Percentiles rank a stretch among this genome's conserved stretches.
Conservation (phyloP, 805 yeast genomes). For the Candida berthetii region DNA sequence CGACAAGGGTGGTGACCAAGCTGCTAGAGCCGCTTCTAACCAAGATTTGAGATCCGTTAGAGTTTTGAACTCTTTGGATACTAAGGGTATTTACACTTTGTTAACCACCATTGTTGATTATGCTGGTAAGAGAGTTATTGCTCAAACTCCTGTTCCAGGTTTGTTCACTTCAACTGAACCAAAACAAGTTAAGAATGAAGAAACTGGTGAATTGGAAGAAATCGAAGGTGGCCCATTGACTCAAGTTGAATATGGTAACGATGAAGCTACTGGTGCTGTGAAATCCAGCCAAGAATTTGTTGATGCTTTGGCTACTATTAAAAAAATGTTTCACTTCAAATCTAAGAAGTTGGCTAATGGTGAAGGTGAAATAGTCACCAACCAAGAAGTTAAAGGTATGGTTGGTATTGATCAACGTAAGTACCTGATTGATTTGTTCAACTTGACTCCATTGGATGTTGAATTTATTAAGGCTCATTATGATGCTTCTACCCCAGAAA, state of each 20-base stretch:
- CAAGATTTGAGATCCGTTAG: constrained; percentile 76
- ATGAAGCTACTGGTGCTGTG: constrained; percentile 50
- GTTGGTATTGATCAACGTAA: constrained; percentile 79
- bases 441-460: constrained; percentile 81
- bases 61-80: constrained; percentile 59
- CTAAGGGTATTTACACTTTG: constrained; percentile 58
- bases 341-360: constrained; percentile 46
- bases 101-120: constrained; percentile 86
- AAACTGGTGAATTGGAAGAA: constrained; percentile 29
- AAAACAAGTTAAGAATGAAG: constrained; percentile 30
- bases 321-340: constrained; percentile 75
- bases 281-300: constrained; percentile 47
- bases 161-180: constrained; percentile 34
- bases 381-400: constrained; percentile 81
- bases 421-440: constrained; percentile 78
- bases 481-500: constrained; percentile 29
- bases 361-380: constrained; percentile 48
- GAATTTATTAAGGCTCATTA: constrained; percentile 60
- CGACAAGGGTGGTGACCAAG: constrained; percentile 72
- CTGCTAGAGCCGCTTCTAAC: constrained; percentile 72
- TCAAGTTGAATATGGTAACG: constrained; percentile 55
- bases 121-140: constrained; percentile 80
- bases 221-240: constrained; percentile 22
- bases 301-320: constrained; percentile 49
- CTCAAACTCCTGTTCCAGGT: constrained; percentile 97